Percentiles rank a stretch among this genome's conserved stretches.
phyloP scores from a whole-genome alignment of 768 basidiomycete genomes.

The Pulveroboletus ravenelii region DNA sequence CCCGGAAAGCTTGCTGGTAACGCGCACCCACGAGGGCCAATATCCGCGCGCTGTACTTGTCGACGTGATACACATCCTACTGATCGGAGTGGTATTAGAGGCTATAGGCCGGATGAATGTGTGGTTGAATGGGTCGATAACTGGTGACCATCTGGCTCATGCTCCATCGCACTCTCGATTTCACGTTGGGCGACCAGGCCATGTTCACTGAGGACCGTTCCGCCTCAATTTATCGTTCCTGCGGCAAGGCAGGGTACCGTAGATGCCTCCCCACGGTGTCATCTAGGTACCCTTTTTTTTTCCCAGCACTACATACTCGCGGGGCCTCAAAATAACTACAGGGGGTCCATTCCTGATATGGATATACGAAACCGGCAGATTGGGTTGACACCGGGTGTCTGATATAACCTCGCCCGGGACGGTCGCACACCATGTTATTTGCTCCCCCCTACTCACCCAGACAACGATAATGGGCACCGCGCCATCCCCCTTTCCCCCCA shows the following conservation, averaged over 20 bases:
- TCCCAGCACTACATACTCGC: neutral
- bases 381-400: conserved; percentile 1
- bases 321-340: neutral
- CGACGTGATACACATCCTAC: too few species aligned
- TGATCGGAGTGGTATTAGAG: too few species aligned
- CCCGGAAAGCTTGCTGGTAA: neutral
- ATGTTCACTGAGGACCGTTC: too few species aligned
- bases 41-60: too few species aligned
- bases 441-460: neutral
- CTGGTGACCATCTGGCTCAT: too few species aligned
- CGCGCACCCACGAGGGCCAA: neutral
- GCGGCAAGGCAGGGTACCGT: too few species aligned
- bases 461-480: conserved; percentile 15
- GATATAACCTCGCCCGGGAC: conserved; percentile 6
- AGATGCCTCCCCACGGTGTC: too few species aligned
- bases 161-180: too few species aligned
- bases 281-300: neutral
- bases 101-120: too few species aligned
- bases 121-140: too few species aligned
- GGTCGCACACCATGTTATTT: neutral
- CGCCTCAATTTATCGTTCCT: too few species aligned
- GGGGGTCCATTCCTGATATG: neutral
- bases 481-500: neutral
- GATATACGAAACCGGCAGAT: conserved; percentile 2
- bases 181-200: too few species aligned